These are phyloP conservation scores for Silene coronaria DNA, from an alignment of 179 eudicot species.

Conservation along the genomic window DNA sequence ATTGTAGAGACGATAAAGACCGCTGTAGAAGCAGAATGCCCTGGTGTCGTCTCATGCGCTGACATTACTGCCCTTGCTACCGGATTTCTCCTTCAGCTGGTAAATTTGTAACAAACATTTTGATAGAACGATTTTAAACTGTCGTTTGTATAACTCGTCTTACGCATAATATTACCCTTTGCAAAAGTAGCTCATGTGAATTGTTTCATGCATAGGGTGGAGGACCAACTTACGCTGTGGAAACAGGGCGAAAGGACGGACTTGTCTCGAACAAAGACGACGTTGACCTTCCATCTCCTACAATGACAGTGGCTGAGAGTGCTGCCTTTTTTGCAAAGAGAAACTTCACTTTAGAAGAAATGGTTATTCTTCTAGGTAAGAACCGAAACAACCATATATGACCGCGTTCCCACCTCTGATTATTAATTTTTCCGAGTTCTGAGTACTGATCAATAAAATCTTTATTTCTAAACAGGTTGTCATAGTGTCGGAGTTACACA, in stretches of 20 bases:
- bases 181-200: too few relatives aligned
- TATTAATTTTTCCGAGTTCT: neutral
- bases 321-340: conserved; percentile 19
- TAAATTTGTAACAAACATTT: conserved; percentile 7
- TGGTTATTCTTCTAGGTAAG: conserved; percentile 30
- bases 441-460: neutral
- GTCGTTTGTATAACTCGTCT: too few relatives aligned
- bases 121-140: too few relatives aligned
- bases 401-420: too few relatives aligned
- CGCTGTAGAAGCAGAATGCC: conserved; percentile 47
- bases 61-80: conserved; percentile 58
- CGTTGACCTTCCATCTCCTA: conserved; percentile 26
- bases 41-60: conserved; percentile 62
- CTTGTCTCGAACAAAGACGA: conserved; percentile 6
- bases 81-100: conserved; percentile 47
- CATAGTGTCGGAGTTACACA: conserved; percentile 50
- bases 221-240: conserved; percentile 18
- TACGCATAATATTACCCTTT: too few relatives aligned
- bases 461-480: conserved; percentile 25
- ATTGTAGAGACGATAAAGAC: conserved; percentile 47
- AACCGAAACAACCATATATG: neutral
- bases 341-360: conserved; percentile 17
- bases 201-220: conserved; percentile 9
- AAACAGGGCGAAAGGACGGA: conserved; percentile 30
- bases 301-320: conserved; percentile 11